These are phyloP conservation scores for Porodaedalea pini DNA, from an alignment of 1,284 basidiomycete genomes.

Conservation along the genomic window DNA sequence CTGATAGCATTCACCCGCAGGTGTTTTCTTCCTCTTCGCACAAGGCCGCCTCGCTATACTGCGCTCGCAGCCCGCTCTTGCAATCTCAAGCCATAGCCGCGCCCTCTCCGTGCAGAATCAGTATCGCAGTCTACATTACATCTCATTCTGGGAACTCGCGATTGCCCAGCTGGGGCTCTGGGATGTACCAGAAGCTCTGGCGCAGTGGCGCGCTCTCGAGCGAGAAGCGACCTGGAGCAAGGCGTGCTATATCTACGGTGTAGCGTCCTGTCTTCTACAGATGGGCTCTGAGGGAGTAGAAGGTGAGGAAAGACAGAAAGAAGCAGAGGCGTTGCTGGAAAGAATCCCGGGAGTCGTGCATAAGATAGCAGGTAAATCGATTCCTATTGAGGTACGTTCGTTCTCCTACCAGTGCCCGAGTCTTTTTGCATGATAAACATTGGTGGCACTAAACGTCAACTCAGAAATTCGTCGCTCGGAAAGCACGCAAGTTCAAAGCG, in stretches of 20 bases:
- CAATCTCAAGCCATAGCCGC: slow-evolving; percentile 37
- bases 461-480: slow-evolving; percentile 49
- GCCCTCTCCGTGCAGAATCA: slow-evolving; percentile 24
- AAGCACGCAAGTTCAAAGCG: slow-evolving; percentile 49
- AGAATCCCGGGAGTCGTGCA: slow-evolving; percentile 35
- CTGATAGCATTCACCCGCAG: slow-evolving; percentile 30
- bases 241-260: slow-evolving; percentile 37
- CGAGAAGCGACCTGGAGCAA: slow-evolving; percentile 33
- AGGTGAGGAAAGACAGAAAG: slow-evolving; percentile 19
- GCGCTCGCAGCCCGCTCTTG: slow-evolving; percentile 47
- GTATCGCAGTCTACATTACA: slow-evolving; percentile 32
- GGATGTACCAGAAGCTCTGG: slow-evolving; percentile 37
- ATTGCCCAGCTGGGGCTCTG: slow-evolving; percentile 45
- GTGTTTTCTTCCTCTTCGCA: slow-evolving; percentile 61
- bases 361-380: slow-evolving; percentile 45
- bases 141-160: slow-evolving; percentile 42
- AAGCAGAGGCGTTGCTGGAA: slow-evolving; percentile 34
- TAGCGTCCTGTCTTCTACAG: slow-evolving; percentile 24
- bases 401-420: not conserved
- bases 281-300: slow-evolving; percentile 24
- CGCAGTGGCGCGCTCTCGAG: slow-evolving; percentile 46
- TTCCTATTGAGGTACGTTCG: slow-evolving; percentile 43
- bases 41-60: slow-evolving; percentile 48
- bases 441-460: not conserved
- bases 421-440: not conserved